A percentile compares a stretch with the other conserved stretches of the same genome.
phyloP scores from a whole-genome alignment of 495 filamentous ascomycete species.

The Pseudomonodictys pantanalensis region DNA sequence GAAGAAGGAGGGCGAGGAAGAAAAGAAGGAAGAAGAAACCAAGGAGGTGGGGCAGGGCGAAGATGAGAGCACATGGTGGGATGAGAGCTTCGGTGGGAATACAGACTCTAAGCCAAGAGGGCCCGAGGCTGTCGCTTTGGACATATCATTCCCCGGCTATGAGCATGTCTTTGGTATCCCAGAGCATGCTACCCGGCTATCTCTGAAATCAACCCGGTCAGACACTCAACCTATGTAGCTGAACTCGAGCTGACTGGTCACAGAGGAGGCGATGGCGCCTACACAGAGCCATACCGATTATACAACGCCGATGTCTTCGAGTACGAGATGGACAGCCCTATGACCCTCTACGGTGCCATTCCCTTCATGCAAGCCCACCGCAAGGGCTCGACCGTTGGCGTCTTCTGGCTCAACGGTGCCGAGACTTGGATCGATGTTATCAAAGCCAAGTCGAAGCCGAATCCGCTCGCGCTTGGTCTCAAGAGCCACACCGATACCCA shows the following conservation, averaged over 20 bases:
- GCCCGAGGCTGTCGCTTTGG: slow-evolving; percentile 85
- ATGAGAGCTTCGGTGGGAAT: slow-evolving; percentile 89
- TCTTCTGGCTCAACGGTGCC: slow-evolving; percentile 98
- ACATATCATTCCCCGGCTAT: slow-evolving; percentile 89
- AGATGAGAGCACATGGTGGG: slow-evolving; percentile 94
- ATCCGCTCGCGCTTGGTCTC: slow-evolving; percentile 72
- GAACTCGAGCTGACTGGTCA: not conserved
- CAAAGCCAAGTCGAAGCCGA: slow-evolving; percentile 71
- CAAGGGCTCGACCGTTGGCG: slow-evolving; percentile 87
- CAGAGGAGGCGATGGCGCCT: slow-evolving; percentile 75
- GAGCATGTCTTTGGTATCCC: slow-evolving; percentile 93
- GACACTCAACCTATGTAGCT: slow-evolving; percentile 42
- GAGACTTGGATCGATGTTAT: slow-evolving; percentile 96
- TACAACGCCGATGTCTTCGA: slow-evolving; percentile 98
- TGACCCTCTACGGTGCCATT: slow-evolving; percentile 97
- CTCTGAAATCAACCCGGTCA: slow-evolving; percentile 85
- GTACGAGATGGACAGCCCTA: slow-evolving; percentile 92
- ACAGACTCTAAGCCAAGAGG: slow-evolving; percentile 89
- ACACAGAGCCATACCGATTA: slow-evolving; percentile 87
- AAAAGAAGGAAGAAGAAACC: slow-evolving; percentile 51
- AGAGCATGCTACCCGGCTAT: slow-evolving; percentile 83
- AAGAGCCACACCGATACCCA: slow-evolving; percentile 69
- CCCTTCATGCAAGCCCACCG: slow-evolving; percentile 96
- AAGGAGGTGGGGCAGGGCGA: slow-evolving; percentile 49
- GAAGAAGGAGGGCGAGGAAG: slow-evolving; percentile 40